Evolutionary conservation across 257 asterid genomes (phyloP), one percentile per base, ranked within the genome.

Genomic region (Fraxinus americana): DNA sequence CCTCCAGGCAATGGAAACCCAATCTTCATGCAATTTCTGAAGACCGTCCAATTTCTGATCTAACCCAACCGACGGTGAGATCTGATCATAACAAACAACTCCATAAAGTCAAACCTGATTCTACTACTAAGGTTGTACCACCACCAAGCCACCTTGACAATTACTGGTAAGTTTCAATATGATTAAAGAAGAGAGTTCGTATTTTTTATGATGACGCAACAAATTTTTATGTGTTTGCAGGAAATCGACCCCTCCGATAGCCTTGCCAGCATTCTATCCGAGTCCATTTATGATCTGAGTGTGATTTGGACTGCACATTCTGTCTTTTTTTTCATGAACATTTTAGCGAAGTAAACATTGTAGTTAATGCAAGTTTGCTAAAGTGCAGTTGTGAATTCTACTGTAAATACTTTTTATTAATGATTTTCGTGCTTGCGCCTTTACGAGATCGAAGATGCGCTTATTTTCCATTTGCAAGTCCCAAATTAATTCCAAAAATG

Each of bases 231-330:
- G 69, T 78, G n/a, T 48, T 66, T 67, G 68, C 85, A 88, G 90
- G 88, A 82, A 74, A 78, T 76, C 73, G 16, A 25, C 82, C 4
- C 71, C 74, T 32, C 43, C 81, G 1, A 74, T 82, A 84, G 77
- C 83, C 3, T 16, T 82, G 75, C 87, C 90, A 19, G 83, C 84
- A n/a, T 88, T 88, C 74, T 65, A 88, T 23, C 91, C 91, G 78
- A 78, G 82, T 63, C 78, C 88, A 76, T 82, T 80, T 80, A 41
- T 82, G 72, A 75, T 86, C 80, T 83, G 86, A 88, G 66, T 11
- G 48, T 74, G 63, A 21, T 52, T 17, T 17, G 21, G 63, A n/a
- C 19, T 14, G 21, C 8, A n/a, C 25, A 1, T 54, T 17, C 21
- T n/a, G 6, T 19, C 10, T 54, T 6, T n/a, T 7, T 7, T 19